Evolutionary conservation across 768 basidiomycete genomes (phyloP), one percentile per base, ranked within the genome.

Genomic region (Lyophyllum shimeji): DNA sequence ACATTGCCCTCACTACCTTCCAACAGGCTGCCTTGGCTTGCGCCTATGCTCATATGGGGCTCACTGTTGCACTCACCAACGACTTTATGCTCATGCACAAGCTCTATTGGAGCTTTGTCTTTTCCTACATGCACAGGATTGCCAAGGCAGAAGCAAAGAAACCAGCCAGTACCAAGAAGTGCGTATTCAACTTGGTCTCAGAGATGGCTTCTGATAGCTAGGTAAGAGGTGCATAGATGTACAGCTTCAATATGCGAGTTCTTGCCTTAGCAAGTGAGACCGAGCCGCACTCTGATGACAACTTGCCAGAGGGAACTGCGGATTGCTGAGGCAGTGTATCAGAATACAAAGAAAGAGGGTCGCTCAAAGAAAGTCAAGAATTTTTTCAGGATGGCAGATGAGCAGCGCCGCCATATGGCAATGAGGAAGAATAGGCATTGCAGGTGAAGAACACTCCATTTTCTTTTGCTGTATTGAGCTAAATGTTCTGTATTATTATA

Each of bases 61-160:
- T 39, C 18, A 52, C 56, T 50, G 27, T 56, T 12, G 45, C 48
- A 7, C 24, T 44, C 20, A 20, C 57, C 20, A 17, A 27, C 1
- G 39, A 63, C 17, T 59, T 51, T 37, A n/a, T 40, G 5, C 45
- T 61, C 45, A 53, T 61, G 55, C 52, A 43, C 23, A 56, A 59
- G 43, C 23, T 61, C 17, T 63, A 63, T 39, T 44, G 45, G n/a
- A 63, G 39, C 27, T 63, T 58, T 52, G 52, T 63, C 5, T 63
- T 46, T 37, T 58, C 57, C 17, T 55, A 60, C 29, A 58, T 63
- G 51, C 51, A 55, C 29, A 33, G 39, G 4, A 48, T 58, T 21
- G 54, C 57, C 1, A 60, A 56, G 47, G 37, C 17, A 6, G 62
- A 63, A 27, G 52, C 21, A 4, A 63, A 56, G 49, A 49, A 11